Conservation (phyloP, 2,329 filamentous ascomycete genomes). For the Penicillium griseofulvum region DNA sequence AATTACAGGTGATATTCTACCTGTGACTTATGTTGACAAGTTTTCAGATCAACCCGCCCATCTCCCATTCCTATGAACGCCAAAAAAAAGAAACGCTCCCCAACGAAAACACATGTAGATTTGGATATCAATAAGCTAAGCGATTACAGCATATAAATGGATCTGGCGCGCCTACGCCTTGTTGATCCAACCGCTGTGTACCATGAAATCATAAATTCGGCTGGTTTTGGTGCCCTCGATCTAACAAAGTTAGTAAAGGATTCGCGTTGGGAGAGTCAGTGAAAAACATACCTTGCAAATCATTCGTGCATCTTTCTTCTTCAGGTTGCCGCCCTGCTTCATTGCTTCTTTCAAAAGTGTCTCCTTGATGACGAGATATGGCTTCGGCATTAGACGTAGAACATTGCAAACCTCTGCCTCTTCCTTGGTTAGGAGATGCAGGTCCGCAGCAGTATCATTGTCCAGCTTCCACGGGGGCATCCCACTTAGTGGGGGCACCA, state of each 20-base stretch:
- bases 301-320: constrained; percentile 90
- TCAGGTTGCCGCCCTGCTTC: constrained; percentile 80
- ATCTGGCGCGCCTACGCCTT: constrained; percentile 59
- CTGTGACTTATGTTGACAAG: background rate
- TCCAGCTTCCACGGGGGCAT: constrained; percentile 60
- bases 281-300: constrained; percentile 60
- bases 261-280: background rate
- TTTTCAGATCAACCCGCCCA: constrained; percentile 12
- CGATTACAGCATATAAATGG: background rate
- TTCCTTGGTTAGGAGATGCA: constrained; percentile 80
- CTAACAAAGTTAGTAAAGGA: constrained; percentile 32
- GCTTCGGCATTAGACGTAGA: constrained; percentile 84
- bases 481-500: constrained; percentile 49
- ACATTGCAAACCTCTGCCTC: constrained; percentile 84
- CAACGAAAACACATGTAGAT: constrained; percentile 12
- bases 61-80: constrained; percentile 15
- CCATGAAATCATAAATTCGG: constrained; percentile 90
- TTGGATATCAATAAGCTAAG: constrained; percentile 19
- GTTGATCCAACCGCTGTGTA: constrained; percentile 86
- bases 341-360: constrained; percentile 86
- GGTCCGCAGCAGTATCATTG: constrained; percentile 70
- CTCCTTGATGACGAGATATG: constrained; percentile 93
- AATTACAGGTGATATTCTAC: background rate
- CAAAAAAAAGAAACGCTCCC: constrained; percentile 13
- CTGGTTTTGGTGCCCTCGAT: constrained; percentile 83